Percentiles rank a stretch among this genome's conserved stretches.
Evolutionary conservation across 2,329 filamentous ascomycete species (phyloP).

Genomic region (Exophiala aquamarina): DNA sequence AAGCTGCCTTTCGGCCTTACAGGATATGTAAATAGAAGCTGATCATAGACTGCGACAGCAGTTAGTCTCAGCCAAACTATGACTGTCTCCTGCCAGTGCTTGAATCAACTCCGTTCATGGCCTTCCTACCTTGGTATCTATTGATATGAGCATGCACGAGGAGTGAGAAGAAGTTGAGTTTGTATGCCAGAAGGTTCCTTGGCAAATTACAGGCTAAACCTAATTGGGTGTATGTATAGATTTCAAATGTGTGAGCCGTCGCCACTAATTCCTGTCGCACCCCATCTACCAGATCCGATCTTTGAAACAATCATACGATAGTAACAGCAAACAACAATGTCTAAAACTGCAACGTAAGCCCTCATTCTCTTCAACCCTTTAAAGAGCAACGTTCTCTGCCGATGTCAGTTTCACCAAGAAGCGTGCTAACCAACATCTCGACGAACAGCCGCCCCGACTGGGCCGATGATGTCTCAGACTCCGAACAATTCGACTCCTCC

Average conservation of each 20-base stretch:
- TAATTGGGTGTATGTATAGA: background rate
- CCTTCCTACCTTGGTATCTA: too few species aligned
- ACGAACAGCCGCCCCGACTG: conserved; percentile 25
- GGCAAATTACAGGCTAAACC: background rate
- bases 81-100: too few species aligned
- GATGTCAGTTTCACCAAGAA: background rate
- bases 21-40: too few species aligned
- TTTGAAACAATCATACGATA: background rate
- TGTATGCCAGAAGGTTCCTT: background rate
- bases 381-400: background rate
- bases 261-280: too few species aligned
- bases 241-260: too few species aligned
- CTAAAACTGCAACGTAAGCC: conserved; percentile 27
- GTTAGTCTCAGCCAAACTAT: too few species aligned
- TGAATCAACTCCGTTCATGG: too few species aligned
- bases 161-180: too few species aligned
- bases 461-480: conserved; percentile 60
- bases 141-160: too few species aligned
- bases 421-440: conserved; percentile 13
- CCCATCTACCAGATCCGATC: too few species aligned
- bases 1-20: too few species aligned
- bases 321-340: conserved; percentile 15
- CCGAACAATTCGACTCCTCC: conserved; percentile 80
- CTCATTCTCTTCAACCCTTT: background rate
- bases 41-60: too few species aligned